phyloP scores from a whole-genome alignment of 129 eudicot genomes.

The Flaveria ramosissima region DNA sequence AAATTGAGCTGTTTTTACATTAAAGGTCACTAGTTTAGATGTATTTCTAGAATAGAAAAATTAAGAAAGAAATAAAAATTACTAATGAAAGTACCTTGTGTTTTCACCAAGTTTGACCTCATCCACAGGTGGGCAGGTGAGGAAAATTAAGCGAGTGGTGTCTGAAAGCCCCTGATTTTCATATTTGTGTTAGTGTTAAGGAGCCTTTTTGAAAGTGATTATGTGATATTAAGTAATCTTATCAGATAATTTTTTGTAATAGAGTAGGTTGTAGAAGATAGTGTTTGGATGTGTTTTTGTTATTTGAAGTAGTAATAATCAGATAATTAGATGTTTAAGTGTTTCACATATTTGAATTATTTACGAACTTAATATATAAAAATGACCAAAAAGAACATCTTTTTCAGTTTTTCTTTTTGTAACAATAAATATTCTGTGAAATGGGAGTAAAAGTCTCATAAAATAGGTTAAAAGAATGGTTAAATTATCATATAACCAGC shows the following conservation, averaged over 20 bases:
- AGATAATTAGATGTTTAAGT: neutral
- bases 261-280: neutral
- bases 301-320: neutral
- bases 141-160: slow-evolving; percentile 62
- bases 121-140: slow-evolving; percentile 79
- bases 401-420: neutral
- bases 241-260: neutral
- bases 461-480: neutral
- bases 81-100: slow-evolving; percentile 48
- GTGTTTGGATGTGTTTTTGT: slow-evolving; percentile 1
- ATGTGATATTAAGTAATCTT: slow-evolving; percentile 2
- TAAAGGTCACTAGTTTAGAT: slow-evolving; percentile 5
- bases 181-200: slow-evolving; percentile 24
- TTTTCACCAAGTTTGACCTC: slow-evolving; percentile 61
- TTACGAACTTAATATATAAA: neutral
- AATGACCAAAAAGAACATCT: slow-evolving; percentile 2
- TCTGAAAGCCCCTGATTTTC: slow-evolving; percentile 75
- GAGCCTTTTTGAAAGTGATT: slow-evolving; percentile 5
- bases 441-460: neutral
- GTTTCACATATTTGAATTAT: neutral
- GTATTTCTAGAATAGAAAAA: neutral
- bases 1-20: slow-evolving; percentile 47
- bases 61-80: neutral
- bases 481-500: neutral
- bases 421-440: neutral